Conservation (phyloP, 768 basidiomycete genomes). For the Grammothele lineata region DNA sequence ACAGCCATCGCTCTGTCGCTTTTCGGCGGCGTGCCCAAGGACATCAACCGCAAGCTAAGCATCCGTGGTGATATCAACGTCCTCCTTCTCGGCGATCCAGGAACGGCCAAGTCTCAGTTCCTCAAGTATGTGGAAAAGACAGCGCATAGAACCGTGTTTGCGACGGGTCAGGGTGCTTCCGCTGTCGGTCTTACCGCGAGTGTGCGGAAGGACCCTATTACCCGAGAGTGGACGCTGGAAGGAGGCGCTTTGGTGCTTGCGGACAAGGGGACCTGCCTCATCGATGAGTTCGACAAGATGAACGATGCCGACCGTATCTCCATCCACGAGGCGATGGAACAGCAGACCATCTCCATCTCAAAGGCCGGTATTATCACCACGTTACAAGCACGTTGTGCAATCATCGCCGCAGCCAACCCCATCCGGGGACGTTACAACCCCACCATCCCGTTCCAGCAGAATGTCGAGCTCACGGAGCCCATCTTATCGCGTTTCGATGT, state of each 20-base stretch:
- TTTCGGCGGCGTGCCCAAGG: conserved; percentile 91
- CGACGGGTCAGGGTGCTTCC: conserved; percentile 96
- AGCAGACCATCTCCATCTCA: conserved; percentile 98
- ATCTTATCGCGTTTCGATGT: conserved; percentile 98
- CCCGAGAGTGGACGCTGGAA: conserved; percentile 97
- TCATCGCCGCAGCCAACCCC: conserved; percentile 97
- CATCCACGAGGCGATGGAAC: conserved; percentile 99
- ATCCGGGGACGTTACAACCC: conserved; percentile 97
- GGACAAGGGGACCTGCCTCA: conserved; percentile 95
- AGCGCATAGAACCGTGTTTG: conserved; percentile 94
- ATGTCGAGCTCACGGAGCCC: conserved; percentile 97
- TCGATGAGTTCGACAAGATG: conserved; percentile 99
- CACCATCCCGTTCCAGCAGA: conserved; percentile 96
- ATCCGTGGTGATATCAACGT: conserved; percentile 99
- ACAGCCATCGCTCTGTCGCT: conserved; percentile 93
- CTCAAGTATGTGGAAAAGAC: conserved; percentile 99
- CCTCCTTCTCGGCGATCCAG: conserved; percentile 93
- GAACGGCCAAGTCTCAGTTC: conserved; percentile 99
- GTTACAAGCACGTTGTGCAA: conserved; percentile 94
- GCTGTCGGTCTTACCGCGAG: conserved; percentile 98
- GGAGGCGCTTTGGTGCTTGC: conserved; percentile 98
- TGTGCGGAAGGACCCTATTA: conserved; percentile 97
- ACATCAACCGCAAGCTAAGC: conserved; percentile 93
- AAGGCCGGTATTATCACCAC: conserved; percentile 99
- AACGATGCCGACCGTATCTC: conserved; percentile 97